A percentile compares a stretch with the other conserved stretches of the same genome.
Conservation (phyloP, 2,329 filamentous ascomycete genomes). For the Colletotrichum agaves region DNA sequence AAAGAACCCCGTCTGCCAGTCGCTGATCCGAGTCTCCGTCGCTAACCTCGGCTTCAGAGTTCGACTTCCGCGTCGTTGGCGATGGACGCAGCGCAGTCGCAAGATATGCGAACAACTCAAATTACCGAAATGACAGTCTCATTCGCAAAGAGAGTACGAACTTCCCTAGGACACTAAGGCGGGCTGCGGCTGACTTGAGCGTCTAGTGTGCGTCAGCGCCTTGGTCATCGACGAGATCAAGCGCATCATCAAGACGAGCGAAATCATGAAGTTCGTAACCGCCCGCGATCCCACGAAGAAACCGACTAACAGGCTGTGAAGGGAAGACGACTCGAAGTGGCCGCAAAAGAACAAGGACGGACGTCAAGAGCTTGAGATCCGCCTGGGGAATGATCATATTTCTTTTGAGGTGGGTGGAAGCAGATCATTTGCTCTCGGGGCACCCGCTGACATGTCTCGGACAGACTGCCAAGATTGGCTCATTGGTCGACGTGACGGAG, state of each 20-base stretch:
- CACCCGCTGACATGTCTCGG: constrained; percentile 36
- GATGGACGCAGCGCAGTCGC: constrained; percentile 94
- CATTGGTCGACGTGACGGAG: constrained; percentile 94
- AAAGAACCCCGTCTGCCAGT: constrained; percentile 41
- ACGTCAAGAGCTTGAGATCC: constrained; percentile 94
- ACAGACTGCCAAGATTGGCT: constrained; percentile 97
- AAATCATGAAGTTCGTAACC: constrained; percentile 86
- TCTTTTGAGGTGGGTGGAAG: constrained; percentile 83
- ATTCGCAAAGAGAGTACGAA: constrained; percentile 98
- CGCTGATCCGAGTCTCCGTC: not conserved
- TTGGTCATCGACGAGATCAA: constrained; percentile 93
- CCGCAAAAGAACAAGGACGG: constrained; percentile 99
- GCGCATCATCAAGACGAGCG: constrained; percentile 95
- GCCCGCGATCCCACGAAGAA: constrained; percentile 41
- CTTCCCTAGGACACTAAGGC: no score
- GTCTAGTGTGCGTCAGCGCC: constrained; percentile 91
- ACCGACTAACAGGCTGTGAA: constrained; percentile 49
- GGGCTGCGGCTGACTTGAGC: constrained; percentile 2
- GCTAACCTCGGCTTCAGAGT: constrained; percentile 69
- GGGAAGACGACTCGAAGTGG: constrained; percentile 98
- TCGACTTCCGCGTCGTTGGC: constrained; percentile 92
- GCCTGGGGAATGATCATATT: constrained; percentile 93
- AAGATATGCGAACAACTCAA: constrained; percentile 98
- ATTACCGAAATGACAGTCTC: constrained; percentile 97
- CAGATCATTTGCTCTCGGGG: not conserved